Evolutionary conservation across 192 early-diverging fungal species (phyloP).

Genomic region (Pecoramyces ruminantium): DNA sequence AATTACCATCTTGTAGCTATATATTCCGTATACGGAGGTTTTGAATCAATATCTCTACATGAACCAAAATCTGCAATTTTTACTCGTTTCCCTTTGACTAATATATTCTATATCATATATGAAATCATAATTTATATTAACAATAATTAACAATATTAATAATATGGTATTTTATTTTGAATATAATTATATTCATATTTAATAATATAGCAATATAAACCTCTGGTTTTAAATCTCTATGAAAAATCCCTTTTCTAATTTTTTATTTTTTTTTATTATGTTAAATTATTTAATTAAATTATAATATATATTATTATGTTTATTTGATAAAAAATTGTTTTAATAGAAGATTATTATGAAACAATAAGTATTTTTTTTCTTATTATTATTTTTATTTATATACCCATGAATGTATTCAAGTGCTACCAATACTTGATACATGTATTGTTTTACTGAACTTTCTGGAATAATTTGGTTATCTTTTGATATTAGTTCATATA

Average conservation of each 20-base stretch:
- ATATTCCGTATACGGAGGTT: slow-evolving; percentile 48
- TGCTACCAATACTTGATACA: slow-evolving; percentile 36
- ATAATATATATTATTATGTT: too few relatives aligned
- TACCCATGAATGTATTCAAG: slow-evolving; percentile 42
- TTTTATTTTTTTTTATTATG: not conserved
- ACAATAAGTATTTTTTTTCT: too few relatives aligned
- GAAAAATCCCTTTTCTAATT: slow-evolving; percentile 40
- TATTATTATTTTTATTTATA: not conserved
- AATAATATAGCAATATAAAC: slow-evolving; percentile 1
- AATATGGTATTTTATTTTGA: too few relatives aligned
- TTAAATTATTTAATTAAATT: too few relatives aligned
- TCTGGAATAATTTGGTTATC: slow-evolving; percentile 25
- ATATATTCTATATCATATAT: slow-evolving; percentile 27
- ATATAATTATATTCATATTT: too few relatives aligned
- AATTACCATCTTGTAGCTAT: slow-evolving; percentile 41
- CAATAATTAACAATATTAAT: too few relatives aligned
- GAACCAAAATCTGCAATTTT: slow-evolving; percentile 49
- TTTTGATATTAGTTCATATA: slow-evolving; percentile 41
- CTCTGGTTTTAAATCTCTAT: slow-evolving; percentile 44
- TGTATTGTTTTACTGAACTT: slow-evolving; percentile 26
- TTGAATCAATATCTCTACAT: slow-evolving; percentile 43
- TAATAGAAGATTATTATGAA: too few relatives aligned
- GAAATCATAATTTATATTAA: too few relatives aligned
- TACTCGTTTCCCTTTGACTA: slow-evolving; percentile 22
- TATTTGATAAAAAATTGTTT: too few relatives aligned